Evolutionary conservation across 805 yeast genomes (phyloP).

Genomic region (Kuraishia capsulata): DNA sequence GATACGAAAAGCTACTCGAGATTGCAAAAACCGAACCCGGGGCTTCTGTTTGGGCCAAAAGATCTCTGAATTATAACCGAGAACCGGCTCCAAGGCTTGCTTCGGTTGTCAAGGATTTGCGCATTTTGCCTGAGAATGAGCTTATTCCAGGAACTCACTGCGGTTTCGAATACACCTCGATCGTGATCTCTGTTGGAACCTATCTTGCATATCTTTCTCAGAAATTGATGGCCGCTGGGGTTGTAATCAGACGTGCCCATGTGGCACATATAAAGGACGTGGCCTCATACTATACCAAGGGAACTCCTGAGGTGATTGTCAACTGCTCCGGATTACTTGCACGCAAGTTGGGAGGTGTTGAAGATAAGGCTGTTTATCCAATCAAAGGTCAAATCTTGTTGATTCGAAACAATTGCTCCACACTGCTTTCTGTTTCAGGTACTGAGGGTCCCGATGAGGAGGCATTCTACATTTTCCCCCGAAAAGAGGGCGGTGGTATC

Average conservation of each 20-base stretch:
- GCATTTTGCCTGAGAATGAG: background rate
- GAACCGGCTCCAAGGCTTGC: conserved; percentile 6
- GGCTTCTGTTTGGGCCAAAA: background rate
- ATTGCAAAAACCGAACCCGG: conserved; percentile 27
- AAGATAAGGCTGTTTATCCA: background rate
- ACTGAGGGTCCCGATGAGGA: conserved; percentile 26
- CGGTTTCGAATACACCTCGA: background rate
- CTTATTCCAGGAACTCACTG: background rate
- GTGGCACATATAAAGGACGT: background rate
- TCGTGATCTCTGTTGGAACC: background rate
- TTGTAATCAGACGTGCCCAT: background rate
- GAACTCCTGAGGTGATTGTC: background rate
- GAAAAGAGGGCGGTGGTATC: conserved; percentile 62
- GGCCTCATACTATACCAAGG: background rate
- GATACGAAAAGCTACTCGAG: conserved; percentile 25
- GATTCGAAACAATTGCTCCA: conserved; percentile 33
- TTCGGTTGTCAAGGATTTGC: conserved; percentile 4
- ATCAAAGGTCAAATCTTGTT: conserved; percentile 53
- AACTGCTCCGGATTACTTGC: conserved; percentile 1
- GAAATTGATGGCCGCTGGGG: background rate
- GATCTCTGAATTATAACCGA: background rate
- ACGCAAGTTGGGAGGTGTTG: background rate
- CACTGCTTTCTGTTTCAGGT: conserved; percentile 23
- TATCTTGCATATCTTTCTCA: background rate
- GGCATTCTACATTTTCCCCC: conserved; percentile 50